Percentiles rank a stretch among this genome's conserved stretches.
phyloP scores from a whole-genome alignment of 805 yeast genomes.

The Hemisphaericaspora nanyangensis region DNA sequence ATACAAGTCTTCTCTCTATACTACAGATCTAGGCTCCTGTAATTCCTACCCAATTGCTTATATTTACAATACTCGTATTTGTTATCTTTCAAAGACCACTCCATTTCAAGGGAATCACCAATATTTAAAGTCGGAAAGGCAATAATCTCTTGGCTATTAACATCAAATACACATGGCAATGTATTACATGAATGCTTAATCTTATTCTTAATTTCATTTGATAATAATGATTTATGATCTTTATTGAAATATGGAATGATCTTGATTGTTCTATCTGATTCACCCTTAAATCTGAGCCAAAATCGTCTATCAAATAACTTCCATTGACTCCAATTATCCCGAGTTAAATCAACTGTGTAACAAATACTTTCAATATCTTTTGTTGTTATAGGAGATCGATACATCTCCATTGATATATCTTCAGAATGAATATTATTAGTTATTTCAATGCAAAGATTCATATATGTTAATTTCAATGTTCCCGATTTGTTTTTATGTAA shows the following conservation, averaged over 20 bases:
- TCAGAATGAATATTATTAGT: neutral
- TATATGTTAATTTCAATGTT: constrained; percentile 13
- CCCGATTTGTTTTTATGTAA: constrained; percentile 1
- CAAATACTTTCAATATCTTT: constrained; percentile 8
- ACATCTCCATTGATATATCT: constrained; percentile 8
- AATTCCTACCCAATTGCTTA: neutral
- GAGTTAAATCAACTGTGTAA: neutral
- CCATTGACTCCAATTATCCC: constrained; percentile 24
- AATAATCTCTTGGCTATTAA: constrained; percentile 3
- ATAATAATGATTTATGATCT: constrained; percentile 4
- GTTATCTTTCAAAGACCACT: constrained; percentile 14
- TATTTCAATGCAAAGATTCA: constrained; percentile 20
- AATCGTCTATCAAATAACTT: constrained; percentile 37
- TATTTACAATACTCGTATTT: constrained; percentile 6
- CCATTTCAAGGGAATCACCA: constrained; percentile 6
- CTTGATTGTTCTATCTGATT: neutral
- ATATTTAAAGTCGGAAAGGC: constrained; percentile 14
- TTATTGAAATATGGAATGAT: constrained; percentile 15
- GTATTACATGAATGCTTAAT: neutral
- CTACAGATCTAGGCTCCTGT: no score
- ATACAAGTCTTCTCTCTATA: no score
- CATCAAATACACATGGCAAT: constrained; percentile 1
- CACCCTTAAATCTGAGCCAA: constrained; percentile 25
- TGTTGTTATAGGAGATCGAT: constrained; percentile 21
- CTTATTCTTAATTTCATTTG: neutral